Percentiles rank a stretch among this genome's conserved stretches.
Conservation (phyloP, 805 yeast genomes). For the Komagataella pastoris region DNA sequence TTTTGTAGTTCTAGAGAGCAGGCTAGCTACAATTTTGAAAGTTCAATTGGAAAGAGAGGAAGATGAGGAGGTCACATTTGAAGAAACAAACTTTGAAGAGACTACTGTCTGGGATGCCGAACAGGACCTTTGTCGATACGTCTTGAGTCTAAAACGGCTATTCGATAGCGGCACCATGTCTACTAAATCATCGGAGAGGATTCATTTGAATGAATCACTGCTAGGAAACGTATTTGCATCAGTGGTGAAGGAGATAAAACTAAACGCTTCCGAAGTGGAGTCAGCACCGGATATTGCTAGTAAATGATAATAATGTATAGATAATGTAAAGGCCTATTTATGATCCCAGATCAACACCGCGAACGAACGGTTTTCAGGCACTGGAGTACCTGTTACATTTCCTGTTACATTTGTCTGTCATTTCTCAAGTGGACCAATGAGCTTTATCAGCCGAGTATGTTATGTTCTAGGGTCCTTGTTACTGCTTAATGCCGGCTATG, state of each 20-base stretch:
- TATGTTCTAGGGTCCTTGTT: constrained; percentile 7
- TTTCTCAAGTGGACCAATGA: background rate
- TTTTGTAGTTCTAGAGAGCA: constrained; percentile 29
- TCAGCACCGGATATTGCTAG: background rate
- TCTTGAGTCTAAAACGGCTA: constrained; percentile 12
- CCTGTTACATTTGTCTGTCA: background rate
- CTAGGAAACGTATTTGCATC: constrained; percentile 19
- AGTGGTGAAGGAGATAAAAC: constrained; percentile 11
- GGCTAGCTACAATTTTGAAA: constrained; percentile 21
- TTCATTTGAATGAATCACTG: constrained; percentile 10
- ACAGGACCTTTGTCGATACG: constrained; percentile 9
- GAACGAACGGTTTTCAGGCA: background rate
- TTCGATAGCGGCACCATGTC: constrained; percentile 7
- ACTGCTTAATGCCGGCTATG: constrained; percentile 37
- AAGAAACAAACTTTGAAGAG: constrained; percentile 4
- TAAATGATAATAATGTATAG: background rate
- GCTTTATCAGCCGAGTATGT: background rate
- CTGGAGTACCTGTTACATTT: background rate
- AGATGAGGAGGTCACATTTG: constrained; percentile 26
- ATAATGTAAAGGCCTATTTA: too few relatives aligned
- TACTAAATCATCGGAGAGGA: constrained; percentile 7
- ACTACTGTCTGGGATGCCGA: constrained; percentile 5
- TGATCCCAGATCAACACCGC: background rate
- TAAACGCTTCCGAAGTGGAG: background rate
- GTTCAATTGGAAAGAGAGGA: constrained; percentile 35